phyloP scores from a whole-genome alignment of 2,329 filamentous ascomycete genomes.

The Claviceps pusilla region DNA sequence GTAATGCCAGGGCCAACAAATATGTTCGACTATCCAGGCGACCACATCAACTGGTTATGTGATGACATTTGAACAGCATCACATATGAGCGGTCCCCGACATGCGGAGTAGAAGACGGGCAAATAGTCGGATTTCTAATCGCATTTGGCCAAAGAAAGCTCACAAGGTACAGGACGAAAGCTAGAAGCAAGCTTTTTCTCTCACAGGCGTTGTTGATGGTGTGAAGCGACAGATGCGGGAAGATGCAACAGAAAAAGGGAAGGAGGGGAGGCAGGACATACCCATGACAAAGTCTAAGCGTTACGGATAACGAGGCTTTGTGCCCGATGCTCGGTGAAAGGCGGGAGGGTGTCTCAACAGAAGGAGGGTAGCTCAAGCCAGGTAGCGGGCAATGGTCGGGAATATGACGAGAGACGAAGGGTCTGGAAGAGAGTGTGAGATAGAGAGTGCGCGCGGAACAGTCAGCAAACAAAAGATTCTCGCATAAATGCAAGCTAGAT shows the following conservation, averaged over 20 bases:
- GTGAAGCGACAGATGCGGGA: neutral
- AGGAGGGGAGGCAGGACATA: slow-evolving; percentile 6
- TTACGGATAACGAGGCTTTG: slow-evolving; percentile 8
- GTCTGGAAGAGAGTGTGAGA: slow-evolving; percentile 8
- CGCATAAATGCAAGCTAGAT: slow-evolving; percentile 19
- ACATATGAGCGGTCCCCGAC: neutral
- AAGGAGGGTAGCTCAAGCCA: slow-evolving; percentile 11
- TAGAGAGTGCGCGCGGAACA: slow-evolving; percentile 16
- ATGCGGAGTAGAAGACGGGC: neutral
- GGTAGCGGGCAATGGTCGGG: slow-evolving; percentile 11
- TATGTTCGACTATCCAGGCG: neutral
- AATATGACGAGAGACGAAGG: slow-evolving; percentile 9
- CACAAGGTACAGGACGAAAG: neutral
- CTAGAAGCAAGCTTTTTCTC: neutral
- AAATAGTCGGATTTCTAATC: neutral
- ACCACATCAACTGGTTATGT: neutral
- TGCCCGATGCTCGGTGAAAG: slow-evolving; percentile 9
- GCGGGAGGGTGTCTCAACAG: slow-evolving; percentile 14
- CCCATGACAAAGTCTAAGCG: slow-evolving; percentile 12
- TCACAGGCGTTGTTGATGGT: neutral
- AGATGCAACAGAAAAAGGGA: slow-evolving; percentile 5
- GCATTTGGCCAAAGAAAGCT: neutral
- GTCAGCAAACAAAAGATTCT: slow-evolving; percentile 18
- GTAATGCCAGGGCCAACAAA: neutral
- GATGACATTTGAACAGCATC: slow-evolving; percentile 1